Evolutionary conservation across 352 stramenopile species (phyloP).

Genomic region (Phytopythium chamaehyphon): DNA sequence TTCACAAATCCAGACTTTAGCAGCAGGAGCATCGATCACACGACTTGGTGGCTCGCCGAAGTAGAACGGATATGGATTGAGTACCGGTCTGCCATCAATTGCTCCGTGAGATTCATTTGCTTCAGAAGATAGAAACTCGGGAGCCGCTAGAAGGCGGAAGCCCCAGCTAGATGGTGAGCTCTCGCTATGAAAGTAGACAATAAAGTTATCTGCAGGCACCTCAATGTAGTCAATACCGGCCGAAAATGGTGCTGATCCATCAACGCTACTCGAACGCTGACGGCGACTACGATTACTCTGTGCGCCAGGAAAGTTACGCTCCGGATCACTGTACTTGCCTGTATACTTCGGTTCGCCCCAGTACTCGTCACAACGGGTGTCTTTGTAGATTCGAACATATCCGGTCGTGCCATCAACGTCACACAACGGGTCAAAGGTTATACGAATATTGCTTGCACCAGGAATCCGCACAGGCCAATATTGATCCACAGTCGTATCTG

Average conservation of each 20-base stretch:
- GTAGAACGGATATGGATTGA: constrained; percentile 69
- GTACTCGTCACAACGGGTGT: constrained; percentile 53
- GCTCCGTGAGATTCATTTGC: not conserved
- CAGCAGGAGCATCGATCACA: constrained; percentile 38
- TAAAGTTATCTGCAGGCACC: constrained; percentile 60
- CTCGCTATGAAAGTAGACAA: constrained; percentile 73
- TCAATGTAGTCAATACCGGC: constrained; percentile 41
- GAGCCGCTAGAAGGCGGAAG: constrained; percentile 55
- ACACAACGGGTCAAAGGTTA: constrained; percentile 72
- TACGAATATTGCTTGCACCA: constrained; percentile 59
- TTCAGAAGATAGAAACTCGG: constrained; percentile 24
- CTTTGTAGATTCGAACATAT: constrained; percentile 73
- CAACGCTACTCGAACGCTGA: constrained; percentile 13
- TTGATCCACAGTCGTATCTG: constrained; percentile 43
- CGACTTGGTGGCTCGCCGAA: constrained; percentile 59
- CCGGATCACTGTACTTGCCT: constrained; percentile 66
- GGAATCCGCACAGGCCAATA: constrained; percentile 73
- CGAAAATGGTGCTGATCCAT: constrained; percentile 4
- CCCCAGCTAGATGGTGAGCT: constrained; percentile 53
- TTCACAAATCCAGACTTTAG: constrained; percentile 59
- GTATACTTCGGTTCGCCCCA: constrained; percentile 74
- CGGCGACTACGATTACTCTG: constrained; percentile 46
- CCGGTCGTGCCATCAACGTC: constrained; percentile 56
- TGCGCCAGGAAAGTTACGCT: constrained; percentile 69
- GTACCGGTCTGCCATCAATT: constrained; percentile 6